Evolutionary conservation across 768 basidiomycete genomes (phyloP).

Genomic region (Phanerochaete sordida): DNA sequence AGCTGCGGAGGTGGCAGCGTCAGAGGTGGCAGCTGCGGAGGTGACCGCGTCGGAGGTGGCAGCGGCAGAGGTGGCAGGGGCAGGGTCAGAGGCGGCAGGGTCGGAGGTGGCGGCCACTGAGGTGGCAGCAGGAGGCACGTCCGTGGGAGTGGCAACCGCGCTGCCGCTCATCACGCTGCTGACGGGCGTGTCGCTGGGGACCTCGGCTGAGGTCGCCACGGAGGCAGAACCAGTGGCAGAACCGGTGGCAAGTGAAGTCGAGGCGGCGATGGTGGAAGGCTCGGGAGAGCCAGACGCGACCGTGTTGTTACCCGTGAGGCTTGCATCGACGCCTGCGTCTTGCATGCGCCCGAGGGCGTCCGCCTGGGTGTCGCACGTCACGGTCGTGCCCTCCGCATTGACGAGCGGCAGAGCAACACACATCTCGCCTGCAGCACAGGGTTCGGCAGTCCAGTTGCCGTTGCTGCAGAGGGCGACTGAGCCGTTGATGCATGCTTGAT

Average conservation of each 20-base stretch:
- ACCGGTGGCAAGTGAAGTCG: not conserved
- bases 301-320: constrained; percentile 15
- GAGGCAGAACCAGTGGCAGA: too few relatives aligned
- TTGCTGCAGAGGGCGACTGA: constrained; percentile 38
- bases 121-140: not conserved
- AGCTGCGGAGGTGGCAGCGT: not conserved
- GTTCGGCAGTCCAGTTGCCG: constrained; percentile 29
- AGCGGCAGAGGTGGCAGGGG: not conserved
- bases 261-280: not conserved
- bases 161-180: not conserved
- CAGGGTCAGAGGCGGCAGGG: too few relatives aligned
- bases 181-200: not conserved
- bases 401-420: constrained; percentile 43
- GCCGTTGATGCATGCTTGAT: constrained; percentile 34
- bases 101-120: too few relatives aligned
- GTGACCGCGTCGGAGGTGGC: too few relatives aligned
- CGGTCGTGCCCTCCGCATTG: constrained; percentile 34
- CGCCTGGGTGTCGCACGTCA: constrained; percentile 31
- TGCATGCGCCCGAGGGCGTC: constrained; percentile 33
- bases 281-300: not conserved
- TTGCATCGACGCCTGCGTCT: constrained; percentile 30
- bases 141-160: not conserved
- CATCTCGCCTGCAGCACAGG: constrained; percentile 26
- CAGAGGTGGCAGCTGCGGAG: too few relatives aligned
- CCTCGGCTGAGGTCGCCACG: not conserved